phyloP scores from a whole-genome alignment of 2,329 filamentous ascomycete species.

The Exophiala alcalophila region DNA sequence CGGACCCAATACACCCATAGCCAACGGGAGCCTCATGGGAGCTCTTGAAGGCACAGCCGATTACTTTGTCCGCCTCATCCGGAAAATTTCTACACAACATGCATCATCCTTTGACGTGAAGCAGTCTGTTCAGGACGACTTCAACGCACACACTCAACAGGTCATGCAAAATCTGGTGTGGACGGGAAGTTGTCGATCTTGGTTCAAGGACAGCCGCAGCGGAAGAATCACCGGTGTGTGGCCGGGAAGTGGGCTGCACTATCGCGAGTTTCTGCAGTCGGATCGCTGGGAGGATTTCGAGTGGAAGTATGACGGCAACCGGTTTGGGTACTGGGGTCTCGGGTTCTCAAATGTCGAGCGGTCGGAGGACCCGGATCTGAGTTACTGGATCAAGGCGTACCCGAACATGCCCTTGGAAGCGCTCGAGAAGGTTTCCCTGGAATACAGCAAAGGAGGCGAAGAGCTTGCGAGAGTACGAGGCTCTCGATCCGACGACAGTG shows the following conservation, averaged over 20 bases:
- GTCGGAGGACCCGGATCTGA: too few relatives aligned
- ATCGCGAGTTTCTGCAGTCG: slow-evolving; percentile 25
- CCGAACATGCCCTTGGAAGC: too few relatives aligned
- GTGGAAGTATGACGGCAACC: slow-evolving; percentile 21
- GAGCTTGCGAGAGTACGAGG: too few relatives aligned
- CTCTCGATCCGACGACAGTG: too few relatives aligned
- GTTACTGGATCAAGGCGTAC: too few relatives aligned
- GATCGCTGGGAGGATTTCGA: slow-evolving; percentile 31
- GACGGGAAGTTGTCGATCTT: slow-evolving; percentile 43
- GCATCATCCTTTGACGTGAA: slow-evolving; percentile 12
- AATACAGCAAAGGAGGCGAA: too few relatives aligned
- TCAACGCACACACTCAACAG: slow-evolving; percentile 40
- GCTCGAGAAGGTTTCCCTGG: too few relatives aligned
- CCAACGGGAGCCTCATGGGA: slow-evolving; percentile 30
- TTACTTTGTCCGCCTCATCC: slow-evolving; percentile 32
- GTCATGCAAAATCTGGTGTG: slow-evolving; percentile 50
- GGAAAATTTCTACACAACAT: slow-evolving; percentile 28
- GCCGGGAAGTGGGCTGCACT: slow-evolving; percentile 32
- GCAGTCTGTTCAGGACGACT: slow-evolving; percentile 31
- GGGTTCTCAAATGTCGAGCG: slow-evolving; percentile 4
- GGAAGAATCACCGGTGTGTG: slow-evolving; percentile 26
- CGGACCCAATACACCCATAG: slow-evolving; percentile 31
- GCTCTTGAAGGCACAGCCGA: slow-evolving; percentile 27
- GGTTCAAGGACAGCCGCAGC: slow-evolving; percentile 44
- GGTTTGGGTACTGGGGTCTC: slow-evolving; percentile 7